phyloP scores from a whole-genome alignment of 768 basidiomycete genomes.

The Gelatoporia subvermispora region DNA sequence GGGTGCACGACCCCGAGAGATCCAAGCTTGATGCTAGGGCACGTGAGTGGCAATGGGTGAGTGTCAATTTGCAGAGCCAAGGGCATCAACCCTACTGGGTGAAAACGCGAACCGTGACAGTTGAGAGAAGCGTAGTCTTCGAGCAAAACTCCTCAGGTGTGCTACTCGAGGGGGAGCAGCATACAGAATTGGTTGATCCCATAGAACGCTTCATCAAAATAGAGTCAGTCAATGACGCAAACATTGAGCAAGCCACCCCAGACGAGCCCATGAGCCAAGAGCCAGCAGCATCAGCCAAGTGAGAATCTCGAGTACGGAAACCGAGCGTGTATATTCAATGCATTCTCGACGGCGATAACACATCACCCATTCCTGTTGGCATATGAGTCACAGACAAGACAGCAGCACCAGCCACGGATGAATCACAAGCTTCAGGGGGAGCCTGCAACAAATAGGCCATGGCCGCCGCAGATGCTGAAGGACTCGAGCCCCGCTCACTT shows the following conservation, averaged over 20 bases:
- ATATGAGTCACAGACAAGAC: not conserved
- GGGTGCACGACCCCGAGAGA: constrained; percentile 1
- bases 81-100: constrained; percentile 33
- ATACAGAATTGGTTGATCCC: too few relatives aligned
- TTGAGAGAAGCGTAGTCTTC: constrained; percentile 23
- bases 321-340: not conserved
- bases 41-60: constrained; percentile 7
- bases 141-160: not conserved
- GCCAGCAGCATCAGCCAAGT: not conserved
- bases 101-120: constrained; percentile 15
- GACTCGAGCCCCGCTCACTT: constrained; percentile 3
- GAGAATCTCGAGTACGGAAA: not conserved
- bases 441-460: too few relatives aligned
- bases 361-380: not conserved
- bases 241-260: not conserved
- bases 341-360: not conserved
- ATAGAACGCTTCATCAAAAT: constrained; percentile 9
- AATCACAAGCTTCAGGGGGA: too few relatives aligned
- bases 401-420: not conserved
- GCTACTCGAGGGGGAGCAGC: too few relatives aligned
- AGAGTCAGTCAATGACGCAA: constrained; percentile 1
- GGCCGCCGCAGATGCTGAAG: constrained; percentile 1
- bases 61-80: constrained; percentile 15
- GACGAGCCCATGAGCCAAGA: not conserved
- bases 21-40: constrained; percentile 7